Conservation (phyloP, 169 alveolate species). For the Plasmodium gonderi region DNA sequence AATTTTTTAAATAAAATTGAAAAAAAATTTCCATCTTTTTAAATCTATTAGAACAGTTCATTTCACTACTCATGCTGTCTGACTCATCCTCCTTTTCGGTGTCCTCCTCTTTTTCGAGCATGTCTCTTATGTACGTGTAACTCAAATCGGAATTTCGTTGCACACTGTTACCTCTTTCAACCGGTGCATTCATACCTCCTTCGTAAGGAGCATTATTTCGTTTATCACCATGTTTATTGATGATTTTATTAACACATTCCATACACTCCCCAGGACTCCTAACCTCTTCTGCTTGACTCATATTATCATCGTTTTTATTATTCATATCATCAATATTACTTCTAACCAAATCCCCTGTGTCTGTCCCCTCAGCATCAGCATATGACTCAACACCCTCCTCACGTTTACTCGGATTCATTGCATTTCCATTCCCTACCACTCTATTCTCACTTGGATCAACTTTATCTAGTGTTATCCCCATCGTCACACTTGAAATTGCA, state of each 20-base stretch:
- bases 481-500: neutral
- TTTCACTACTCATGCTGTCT: neutral
- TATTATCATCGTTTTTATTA: neutral
- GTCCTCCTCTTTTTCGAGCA: neutral
- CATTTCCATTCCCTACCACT: neutral
- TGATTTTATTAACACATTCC: neutral
- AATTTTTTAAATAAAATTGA: slow-evolving; percentile 31
- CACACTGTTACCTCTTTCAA: neutral
- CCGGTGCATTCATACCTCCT: no score
- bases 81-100: neutral
- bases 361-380: neutral
- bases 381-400: neutral
- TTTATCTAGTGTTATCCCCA: neutral
- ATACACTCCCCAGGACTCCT: neutral
- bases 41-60: slow-evolving; percentile 9
- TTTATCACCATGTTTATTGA: neutral
- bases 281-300: neutral
- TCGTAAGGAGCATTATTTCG: neutral
- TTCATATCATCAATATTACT: neutral
- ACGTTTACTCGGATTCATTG: neutral
- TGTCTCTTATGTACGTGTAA: slow-evolving; percentile 13
- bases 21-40: slow-evolving; percentile 63
- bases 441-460: neutral
- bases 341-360: neutral
- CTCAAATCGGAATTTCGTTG: slow-evolving; percentile 23